Percentiles rank a stretch among this genome's conserved stretches.
These are phyloP conservation scores for Starmerella gropengiesseri DNA, from an alignment of 805 yeast species.

Conservation along the genomic window DNA sequence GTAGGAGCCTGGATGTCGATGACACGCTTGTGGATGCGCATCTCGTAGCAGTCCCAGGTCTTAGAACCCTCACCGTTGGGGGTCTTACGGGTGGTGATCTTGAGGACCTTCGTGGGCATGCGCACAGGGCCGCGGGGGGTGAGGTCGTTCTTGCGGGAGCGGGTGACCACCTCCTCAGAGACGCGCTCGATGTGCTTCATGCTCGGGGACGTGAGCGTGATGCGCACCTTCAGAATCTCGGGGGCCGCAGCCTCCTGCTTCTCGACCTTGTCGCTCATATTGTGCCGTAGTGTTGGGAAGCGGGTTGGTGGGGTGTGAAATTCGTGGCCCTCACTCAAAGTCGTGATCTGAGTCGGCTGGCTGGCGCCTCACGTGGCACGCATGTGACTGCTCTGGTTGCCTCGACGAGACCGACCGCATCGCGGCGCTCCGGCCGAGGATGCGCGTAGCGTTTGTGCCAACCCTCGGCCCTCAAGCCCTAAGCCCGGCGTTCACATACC, in stretches of 20 bases:
- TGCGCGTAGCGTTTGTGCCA: too few species aligned
- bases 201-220: slow-evolving; percentile 97
- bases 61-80: slow-evolving; percentile 99
- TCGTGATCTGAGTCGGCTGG: slow-evolving; percentile 8
- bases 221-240: slow-evolving; percentile 93
- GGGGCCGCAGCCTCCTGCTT: slow-evolving; percentile 63
- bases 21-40: slow-evolving; percentile 99
- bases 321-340: not conserved
- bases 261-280: slow-evolving; percentile 44
- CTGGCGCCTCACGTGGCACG: not conserved
- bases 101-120: slow-evolving; percentile 98
- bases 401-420: not conserved
- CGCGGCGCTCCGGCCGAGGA: too few species aligned
- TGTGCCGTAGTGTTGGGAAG: slow-evolving; percentile 8
- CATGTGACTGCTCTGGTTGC: not conserved
- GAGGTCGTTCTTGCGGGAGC: slow-evolving; percentile 73
- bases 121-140: slow-evolving; percentile 97
- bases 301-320: slow-evolving; percentile 8
- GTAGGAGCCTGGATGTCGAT: slow-evolving; percentile 97
- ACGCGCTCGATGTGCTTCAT: slow-evolving; percentile 97
- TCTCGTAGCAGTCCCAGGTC: slow-evolving; percentile 99
- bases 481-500: slow-evolving; percentile 3
- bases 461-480: slow-evolving; percentile 2
- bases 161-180: slow-evolving; percentile 76
- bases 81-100: slow-evolving; percentile 98